Evolutionary conservation across 208 protist species (phyloP).

Genomic region (Vickermania spadyakhi): DNA sequence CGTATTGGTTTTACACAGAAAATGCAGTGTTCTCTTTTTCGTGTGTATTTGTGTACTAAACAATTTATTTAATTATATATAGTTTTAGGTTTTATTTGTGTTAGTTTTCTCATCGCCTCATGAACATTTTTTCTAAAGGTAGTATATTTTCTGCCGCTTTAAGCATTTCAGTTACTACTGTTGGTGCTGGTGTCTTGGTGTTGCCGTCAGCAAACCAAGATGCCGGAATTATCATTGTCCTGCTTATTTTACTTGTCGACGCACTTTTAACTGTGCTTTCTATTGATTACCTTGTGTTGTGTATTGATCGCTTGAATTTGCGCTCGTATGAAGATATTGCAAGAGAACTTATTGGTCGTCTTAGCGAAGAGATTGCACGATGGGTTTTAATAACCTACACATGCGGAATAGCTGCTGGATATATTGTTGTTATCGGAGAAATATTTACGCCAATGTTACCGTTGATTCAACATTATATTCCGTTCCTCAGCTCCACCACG

Average conservation of each 20-base stretch:
- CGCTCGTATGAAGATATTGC: conserved; percentile 77
- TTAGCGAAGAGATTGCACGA: conserved; percentile 45
- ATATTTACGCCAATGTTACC: conserved; percentile 58
- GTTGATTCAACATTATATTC: conserved; percentile 26
- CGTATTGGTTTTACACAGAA: no score
- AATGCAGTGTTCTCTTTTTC: conserved; percentile 7
- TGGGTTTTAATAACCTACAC: conserved; percentile 73
- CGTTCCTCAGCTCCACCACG: conserved; percentile 23
- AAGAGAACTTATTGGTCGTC: conserved; percentile 46
- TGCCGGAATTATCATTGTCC: conserved; percentile 41
- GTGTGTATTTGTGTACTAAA: neutral
- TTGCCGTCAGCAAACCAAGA: conserved; percentile 55
- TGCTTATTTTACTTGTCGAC: conserved; percentile 26
- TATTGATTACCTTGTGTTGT: conserved; percentile 73
- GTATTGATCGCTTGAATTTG: conserved; percentile 38
- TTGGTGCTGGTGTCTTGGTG: conserved; percentile 55
- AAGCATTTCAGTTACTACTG: conserved; percentile 58
- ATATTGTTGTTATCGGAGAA: conserved; percentile 68
- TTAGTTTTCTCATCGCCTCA: no score
- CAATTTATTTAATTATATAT: neutral
- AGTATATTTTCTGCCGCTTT: conserved; percentile 35
- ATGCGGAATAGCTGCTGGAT: conserved; percentile 53
- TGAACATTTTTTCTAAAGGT: conserved; percentile 12
- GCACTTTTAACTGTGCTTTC: conserved; percentile 44
- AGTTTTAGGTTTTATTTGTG: neutral